Evolutionary conservation across 2,329 filamentous ascomycete genomes (phyloP), one percentile per base, ranked within the genome.

Genomic region (Coleophoma eucalyptorum): DNA sequence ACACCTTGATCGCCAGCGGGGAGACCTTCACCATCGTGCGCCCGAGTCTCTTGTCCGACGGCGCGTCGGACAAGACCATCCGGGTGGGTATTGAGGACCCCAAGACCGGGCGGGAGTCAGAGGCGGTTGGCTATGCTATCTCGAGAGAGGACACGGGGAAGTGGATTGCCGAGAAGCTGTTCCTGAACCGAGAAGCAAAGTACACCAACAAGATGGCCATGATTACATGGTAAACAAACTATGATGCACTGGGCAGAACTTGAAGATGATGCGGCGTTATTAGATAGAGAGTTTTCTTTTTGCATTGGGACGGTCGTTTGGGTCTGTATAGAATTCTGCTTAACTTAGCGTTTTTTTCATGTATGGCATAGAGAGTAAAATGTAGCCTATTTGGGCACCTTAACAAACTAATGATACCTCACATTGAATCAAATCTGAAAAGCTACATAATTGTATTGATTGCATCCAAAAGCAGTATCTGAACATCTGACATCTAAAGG

Each of bases 91-190:
- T 61, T 26, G 53, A 57, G 26, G 57, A 51, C 52, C 54, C 51
- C 13, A 48, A 48, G 45, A 45, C 37, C 13, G 32, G 20, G 43
- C 53, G 43, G 52, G 44, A 43, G 44, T 47, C 21, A 13, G 50
- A 57, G 37, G 61, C 56, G 19, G 48, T 64, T 20, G 66, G 67
- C 18, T 26, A 68, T 51, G 58, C 54, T 1, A 60, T 68, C 21
- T 53, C 49, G 19, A 55, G 62, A 43, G 58, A 61, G 51, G 66
- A 68, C 52, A 62, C 64, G 32, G 67, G 65, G 4, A 50, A 52
- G 11, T 68, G 64, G 56, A 55, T 67, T 20, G 63, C 61, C 20
- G 45, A 55, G 32, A 34, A 48, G 20, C n/a, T 46, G 3, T 21
- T 46, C 33, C 15, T 40, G 19, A 12, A 40, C 3, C n/a, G 37